These are phyloP conservation scores for Penicillium sp. DNA, from an alignment of 2,329 filamentous ascomycete genomes.

Conservation along the genomic window DNA sequence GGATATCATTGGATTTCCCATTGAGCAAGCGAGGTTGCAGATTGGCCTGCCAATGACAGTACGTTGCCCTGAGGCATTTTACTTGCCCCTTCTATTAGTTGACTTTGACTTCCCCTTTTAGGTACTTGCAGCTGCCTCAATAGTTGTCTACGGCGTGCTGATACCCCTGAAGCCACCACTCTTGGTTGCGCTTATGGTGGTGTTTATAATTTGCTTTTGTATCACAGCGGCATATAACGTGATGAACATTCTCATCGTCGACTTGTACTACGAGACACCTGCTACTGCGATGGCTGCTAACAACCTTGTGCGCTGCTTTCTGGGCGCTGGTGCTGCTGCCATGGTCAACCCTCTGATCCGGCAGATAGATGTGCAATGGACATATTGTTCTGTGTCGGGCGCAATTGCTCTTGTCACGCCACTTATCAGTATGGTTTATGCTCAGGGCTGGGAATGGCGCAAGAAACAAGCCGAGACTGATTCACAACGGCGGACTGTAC, in stretches of 20 bases:
- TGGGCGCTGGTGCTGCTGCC: slow-evolving; percentile 30
- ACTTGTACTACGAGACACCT: slow-evolving; percentile 35
- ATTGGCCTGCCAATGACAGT: slow-evolving; percentile 29
- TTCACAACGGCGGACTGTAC: neutral
- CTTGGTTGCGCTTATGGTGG: slow-evolving; percentile 24
- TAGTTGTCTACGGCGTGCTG: slow-evolving; percentile 11
- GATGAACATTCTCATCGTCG: slow-evolving; percentile 46
- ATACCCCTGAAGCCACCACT: slow-evolving; percentile 18
- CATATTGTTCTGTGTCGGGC: slow-evolving; percentile 16
- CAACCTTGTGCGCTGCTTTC: slow-evolving; percentile 32
- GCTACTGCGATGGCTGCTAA: slow-evolving; percentile 34
- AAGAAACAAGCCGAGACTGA: neutral
- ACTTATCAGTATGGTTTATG: slow-evolving; percentile 19
- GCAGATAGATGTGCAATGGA: slow-evolving; percentile 12
- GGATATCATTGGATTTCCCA: slow-evolving; percentile 49
- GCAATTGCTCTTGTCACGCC: slow-evolving; percentile 10
- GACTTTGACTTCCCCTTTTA: neutral
- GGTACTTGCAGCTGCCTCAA: slow-evolving; percentile 11
- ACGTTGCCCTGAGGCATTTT: neutral
- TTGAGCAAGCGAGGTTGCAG: slow-evolving; percentile 39
- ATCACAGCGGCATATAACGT: slow-evolving; percentile 42
- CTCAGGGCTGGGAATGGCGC: slow-evolving; percentile 19
- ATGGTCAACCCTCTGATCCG: slow-evolving; percentile 22
- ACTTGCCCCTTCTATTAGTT: neutral
- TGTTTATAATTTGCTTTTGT: slow-evolving; percentile 36